Evolutionary conservation across 805 yeast species (phyloP).

Genomic region (Saturnispora galanensis): DNA sequence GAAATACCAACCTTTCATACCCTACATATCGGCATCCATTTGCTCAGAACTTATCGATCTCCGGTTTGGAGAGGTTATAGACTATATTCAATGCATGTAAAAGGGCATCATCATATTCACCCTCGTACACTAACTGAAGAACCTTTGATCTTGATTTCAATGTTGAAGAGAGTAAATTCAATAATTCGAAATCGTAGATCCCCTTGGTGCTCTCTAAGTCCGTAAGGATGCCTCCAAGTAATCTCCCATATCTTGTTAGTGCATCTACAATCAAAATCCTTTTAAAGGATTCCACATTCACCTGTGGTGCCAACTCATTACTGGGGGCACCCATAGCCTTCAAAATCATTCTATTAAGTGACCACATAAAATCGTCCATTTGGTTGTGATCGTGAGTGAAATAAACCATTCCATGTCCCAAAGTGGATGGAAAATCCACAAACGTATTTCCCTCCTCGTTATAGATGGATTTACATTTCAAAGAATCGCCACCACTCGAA

Average conservation of each 20-base stretch:
- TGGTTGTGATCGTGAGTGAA: slow-evolving; percentile 15
- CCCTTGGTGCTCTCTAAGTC: neutral
- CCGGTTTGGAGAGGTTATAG: neutral
- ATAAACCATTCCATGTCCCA: slow-evolving; percentile 23
- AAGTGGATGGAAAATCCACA: slow-evolving; percentile 2
- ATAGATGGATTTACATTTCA: slow-evolving; percentile 14
- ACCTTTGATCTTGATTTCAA: slow-evolving; percentile 15
- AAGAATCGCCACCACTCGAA: slow-evolving; percentile 14
- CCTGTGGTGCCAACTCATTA: slow-evolving; percentile 17
- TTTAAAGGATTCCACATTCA: slow-evolving; percentile 17
- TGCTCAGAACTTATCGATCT: neutral
- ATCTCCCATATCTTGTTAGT: slow-evolving; percentile 4
- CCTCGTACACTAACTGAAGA: neutral
- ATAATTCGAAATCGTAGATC: neutral
- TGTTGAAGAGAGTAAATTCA: neutral
- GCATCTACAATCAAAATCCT: slow-evolving; percentile 12
- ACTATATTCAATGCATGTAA: slow-evolving; percentile 10
- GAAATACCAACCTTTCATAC: too few relatives aligned
- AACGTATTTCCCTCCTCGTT: slow-evolving; percentile 15
- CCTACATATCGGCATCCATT: neutral
- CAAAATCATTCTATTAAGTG: slow-evolving; percentile 18
- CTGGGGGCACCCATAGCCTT: slow-evolving; percentile 16
- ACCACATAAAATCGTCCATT: slow-evolving; percentile 19
- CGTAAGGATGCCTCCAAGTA: neutral
- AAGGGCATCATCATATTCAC: slow-evolving; percentile 2